Base-by-base conservation (phyloP, 2,329 filamentous ascomycete species). In the Graphilbum fragrans region DNA sequence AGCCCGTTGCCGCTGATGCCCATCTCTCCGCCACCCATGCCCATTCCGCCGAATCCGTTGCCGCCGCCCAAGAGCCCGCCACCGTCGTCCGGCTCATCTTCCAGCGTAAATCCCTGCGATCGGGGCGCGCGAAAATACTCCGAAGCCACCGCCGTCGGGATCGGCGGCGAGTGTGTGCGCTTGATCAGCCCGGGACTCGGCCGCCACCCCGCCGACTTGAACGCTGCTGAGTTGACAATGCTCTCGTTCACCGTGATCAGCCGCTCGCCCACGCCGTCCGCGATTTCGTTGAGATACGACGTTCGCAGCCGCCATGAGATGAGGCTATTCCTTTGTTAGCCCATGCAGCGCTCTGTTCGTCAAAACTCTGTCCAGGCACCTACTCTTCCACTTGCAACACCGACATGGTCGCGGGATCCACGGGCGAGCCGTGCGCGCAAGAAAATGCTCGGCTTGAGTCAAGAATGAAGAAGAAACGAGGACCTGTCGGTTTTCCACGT, bases 81-180 rank as follows among this genome's bases (percentile, higher is more conserved):
- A 17, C 80, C 79, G 20, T 85, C 81, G 34, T 86, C 81, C 36
- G 75, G 77, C 23, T 82, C 80, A 60, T 81, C 77, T 49, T 81
- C 79, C 21, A 84, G 71, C 11, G 75, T 77, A 31, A 82, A 59
- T 2, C 75, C 77, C 19, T 70, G 66, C 33, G 72, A 71, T 11
- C 77, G 75, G 11, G 78, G 77, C 1, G 82, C 69, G 39, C 86
- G 82, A 55, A 92, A 92, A 62, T 92, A 92, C 56, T 92, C 85
- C 37, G 82, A 84, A 23, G 82, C 80, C 46, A 87, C 75, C 14
- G 82, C 83, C 4, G 85, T 88, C 10, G 85, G 85, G 43, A 93
- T 93, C 1, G 85, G 84, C 18, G 85, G 86, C 3, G 85, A 92
- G 59, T 93, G 83, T 37, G 82, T 88, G 52, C 85, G 78, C 60